Conservation (phyloP, 495 filamentous ascomycete genomes). For the Apodospora peruviana region DNA sequence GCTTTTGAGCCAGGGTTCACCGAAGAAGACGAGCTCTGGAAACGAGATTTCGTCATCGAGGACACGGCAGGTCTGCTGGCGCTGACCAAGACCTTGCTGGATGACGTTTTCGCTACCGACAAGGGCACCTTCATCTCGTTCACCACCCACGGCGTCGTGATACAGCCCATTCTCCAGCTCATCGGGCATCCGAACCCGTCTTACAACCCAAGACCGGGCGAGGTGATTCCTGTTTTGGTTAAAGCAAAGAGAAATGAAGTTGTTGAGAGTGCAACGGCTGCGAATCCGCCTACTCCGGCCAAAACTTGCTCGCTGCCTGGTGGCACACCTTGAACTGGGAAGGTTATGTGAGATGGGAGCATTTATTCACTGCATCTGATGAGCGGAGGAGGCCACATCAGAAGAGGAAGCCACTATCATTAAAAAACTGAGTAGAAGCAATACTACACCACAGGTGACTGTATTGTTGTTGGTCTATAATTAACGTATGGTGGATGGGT, state of each 20-base stretch:
- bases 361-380: too few relatives aligned
- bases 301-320: too few relatives aligned
- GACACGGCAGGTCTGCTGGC: neutral
- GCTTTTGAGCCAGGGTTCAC: neutral
- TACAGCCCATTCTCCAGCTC: neutral
- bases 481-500: too few relatives aligned
- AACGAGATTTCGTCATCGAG: neutral
- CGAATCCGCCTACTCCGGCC: neutral
- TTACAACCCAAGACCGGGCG: neutral
- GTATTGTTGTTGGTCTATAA: too few relatives aligned
- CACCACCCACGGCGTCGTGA: neutral
- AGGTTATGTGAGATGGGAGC: too few relatives aligned
- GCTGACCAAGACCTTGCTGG: neutral
- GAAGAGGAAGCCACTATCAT: too few relatives aligned
- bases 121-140: neutral
- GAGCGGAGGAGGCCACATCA: too few relatives aligned
- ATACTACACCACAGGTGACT: too few relatives aligned
- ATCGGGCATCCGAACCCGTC: constrained; percentile 1
- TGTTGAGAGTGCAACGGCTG: neutral
- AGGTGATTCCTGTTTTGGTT: neutral
- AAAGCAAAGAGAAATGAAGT: neutral
- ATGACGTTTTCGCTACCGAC: neutral
- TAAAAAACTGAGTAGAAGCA: too few relatives aligned
- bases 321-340: too few relatives aligned
- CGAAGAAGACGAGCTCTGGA: neutral